Percentiles rank a stretch among this genome's conserved stretches.
Conservation (phyloP, 2,329 filamentous ascomycete genomes). For the Arachnomyces sp. region DNA sequence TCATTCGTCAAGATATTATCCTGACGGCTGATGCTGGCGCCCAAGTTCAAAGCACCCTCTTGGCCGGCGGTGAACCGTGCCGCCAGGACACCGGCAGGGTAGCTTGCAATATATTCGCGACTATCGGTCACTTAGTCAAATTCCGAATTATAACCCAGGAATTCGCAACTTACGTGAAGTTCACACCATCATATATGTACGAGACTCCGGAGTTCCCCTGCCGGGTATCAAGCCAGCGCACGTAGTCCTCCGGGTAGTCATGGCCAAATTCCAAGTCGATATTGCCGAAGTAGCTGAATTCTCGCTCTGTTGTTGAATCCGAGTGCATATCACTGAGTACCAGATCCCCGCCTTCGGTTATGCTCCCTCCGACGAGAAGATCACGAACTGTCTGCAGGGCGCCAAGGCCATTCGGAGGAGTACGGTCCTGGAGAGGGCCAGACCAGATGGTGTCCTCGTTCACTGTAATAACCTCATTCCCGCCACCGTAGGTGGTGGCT, state of each 20-base stretch:
- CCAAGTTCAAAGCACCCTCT: constrained; percentile 18
- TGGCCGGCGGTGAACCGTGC: constrained; percentile 17
- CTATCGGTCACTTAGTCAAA: constrained; percentile 6
- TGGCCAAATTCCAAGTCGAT: constrained; percentile 29
- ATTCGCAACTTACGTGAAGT: too few species aligned
- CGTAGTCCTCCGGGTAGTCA: constrained; percentile 20
- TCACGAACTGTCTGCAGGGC: constrained; percentile 28
- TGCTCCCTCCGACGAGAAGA: constrained; percentile 25
- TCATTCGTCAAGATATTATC: constrained; percentile 31
- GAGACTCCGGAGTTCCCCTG: constrained; percentile 25
- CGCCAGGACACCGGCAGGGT: constrained; percentile 30
- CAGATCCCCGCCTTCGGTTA: constrained; percentile 28
- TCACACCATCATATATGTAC: constrained; percentile 23
- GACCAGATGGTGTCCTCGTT: constrained; percentile 18
- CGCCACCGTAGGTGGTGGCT: constrained; percentile 12
- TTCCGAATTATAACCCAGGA: too few species aligned
- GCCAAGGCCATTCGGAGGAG: constrained; percentile 11
- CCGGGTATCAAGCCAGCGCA: constrained; percentile 28
- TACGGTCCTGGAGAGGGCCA: constrained; percentile 12
- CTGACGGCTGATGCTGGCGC: constrained; percentile 21
- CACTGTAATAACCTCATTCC: constrained; percentile 12
- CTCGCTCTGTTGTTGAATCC: constrained; percentile 32
- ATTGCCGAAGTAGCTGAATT: constrained; percentile 33
- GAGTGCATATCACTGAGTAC: constrained; percentile 25
- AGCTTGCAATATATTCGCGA: constrained; percentile 31